Evolutionary conservation across 139 green algal genomes (phyloP).

Genomic region (Chlorella sp.): DNA sequence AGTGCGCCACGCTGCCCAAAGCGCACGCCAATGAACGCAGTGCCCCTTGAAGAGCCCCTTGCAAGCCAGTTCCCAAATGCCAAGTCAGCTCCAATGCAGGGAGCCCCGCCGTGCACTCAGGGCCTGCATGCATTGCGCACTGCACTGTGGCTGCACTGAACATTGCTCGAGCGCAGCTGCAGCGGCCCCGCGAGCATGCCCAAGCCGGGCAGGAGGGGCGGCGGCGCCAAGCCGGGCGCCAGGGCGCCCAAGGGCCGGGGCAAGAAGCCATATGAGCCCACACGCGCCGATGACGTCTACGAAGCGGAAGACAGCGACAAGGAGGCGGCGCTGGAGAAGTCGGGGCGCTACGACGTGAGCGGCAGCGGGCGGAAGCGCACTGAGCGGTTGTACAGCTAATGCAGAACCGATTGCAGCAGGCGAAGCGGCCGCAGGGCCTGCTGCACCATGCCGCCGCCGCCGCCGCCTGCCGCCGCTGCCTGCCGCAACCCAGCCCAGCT

Average conservation of each 20-base stretch:
- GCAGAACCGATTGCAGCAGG: neutral
- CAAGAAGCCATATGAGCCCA: neutral
- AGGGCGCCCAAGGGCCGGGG: slow-evolving; percentile 3
- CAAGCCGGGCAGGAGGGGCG: slow-evolving; percentile 6
- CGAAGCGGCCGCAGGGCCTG: neutral
- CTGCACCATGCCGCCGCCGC: neutral
- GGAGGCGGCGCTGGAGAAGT: slow-evolving; percentile 43
- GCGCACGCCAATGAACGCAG: too few species aligned
- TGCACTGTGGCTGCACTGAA: too few species aligned
- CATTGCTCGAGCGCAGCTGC: too few species aligned
- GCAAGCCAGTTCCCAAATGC: too few species aligned
- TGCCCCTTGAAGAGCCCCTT: too few species aligned
- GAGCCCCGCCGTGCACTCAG: too few species aligned
- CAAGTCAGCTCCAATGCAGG: too few species aligned
- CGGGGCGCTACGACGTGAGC: slow-evolving; percentile 63
- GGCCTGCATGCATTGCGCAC: too few species aligned
- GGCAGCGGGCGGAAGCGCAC: neutral
- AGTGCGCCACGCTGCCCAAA: too few species aligned
- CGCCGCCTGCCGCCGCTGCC: neutral
- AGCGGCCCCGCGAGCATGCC: neutral
- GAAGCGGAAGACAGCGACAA: slow-evolving; percentile 69
- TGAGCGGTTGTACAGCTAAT: neutral
- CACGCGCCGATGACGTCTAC: slow-evolving; percentile 57
- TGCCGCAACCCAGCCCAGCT: neutral
- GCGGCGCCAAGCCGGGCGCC: neutral